Conservation (phyloP, 108 stramenopile species). For the Skeletonema potamos region DNA sequence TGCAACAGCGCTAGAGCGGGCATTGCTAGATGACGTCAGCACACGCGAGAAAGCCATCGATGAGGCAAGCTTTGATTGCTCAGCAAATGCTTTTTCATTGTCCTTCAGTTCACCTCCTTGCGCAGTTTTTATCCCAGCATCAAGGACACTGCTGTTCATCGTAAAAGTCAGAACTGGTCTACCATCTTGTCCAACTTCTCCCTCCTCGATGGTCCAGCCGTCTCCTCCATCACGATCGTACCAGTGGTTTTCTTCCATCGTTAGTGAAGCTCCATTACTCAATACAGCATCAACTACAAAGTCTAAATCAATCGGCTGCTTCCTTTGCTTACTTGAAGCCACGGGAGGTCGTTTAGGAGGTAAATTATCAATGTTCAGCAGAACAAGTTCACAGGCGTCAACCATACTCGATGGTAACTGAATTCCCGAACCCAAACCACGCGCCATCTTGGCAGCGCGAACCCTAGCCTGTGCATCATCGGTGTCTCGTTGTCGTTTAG, state of each 20-base stretch:
- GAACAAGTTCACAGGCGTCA: conserved; percentile 80
- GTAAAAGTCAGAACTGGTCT: conserved; percentile 19
- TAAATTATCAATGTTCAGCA: conserved; percentile 71
- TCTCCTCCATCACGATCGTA: conserved; percentile 83
- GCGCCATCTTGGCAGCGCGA: conserved; percentile 75
- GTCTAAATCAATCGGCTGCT: conserved; percentile 61
- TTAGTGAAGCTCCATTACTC: conserved; percentile 83
- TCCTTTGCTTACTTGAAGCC: conserved; percentile 41
- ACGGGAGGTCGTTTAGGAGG: conserved; percentile 62
- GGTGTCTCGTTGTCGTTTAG: conserved; percentile 77
- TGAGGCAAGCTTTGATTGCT: conserved; percentile 70
- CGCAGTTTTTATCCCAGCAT: conserved; percentile 19
- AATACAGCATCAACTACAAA: conserved; percentile 82
- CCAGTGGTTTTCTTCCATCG: conserved; percentile 81
- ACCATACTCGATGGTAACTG: conserved; percentile 81
- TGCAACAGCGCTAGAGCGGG: conserved; percentile 46
- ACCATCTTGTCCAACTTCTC: conserved; percentile 23
- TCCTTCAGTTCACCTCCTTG: conserved; percentile 28
- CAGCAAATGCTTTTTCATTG: conserved; percentile 50
- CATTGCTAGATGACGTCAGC: conserved; percentile 43
- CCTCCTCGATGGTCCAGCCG: conserved; percentile 70
- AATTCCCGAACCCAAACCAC: conserved; percentile 87
- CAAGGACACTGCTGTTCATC: conserved; percentile 32
- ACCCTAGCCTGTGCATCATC: conserved; percentile 85
- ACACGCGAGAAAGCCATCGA: conserved; percentile 78